Evolutionary conservation across 2,329 filamentous ascomycete species (phyloP).

Genomic region (Apiospora marii): DNA sequence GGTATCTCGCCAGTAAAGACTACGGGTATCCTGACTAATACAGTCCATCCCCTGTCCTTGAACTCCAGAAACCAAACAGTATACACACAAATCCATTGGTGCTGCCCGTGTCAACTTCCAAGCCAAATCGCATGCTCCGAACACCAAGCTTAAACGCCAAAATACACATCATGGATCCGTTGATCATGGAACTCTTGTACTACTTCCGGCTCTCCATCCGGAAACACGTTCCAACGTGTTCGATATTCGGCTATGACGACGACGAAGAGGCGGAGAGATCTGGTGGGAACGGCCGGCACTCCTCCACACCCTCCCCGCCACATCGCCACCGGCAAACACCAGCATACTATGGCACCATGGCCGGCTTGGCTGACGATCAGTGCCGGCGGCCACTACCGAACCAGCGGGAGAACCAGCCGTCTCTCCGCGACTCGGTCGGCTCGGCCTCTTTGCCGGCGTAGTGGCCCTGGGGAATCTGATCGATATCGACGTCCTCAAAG

Average conservation of each 20-base stretch:
- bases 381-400: not conserved
- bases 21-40: not conserved
- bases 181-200: not conserved
- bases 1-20: not conserved
- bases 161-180: slow-evolving; percentile 6
- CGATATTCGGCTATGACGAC: not conserved
- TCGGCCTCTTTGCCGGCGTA: not conserved
- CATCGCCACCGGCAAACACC: not conserved
- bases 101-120: not conserved
- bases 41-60: not conserved
- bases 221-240: not conserved
- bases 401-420: not conserved
- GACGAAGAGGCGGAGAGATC: not conserved
- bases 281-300: not conserved
- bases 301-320: not conserved
- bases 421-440: not conserved
- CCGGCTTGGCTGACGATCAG: not conserved
- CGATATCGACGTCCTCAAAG: not conserved
- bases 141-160: not conserved
- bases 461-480: not conserved
- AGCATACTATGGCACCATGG: not conserved
- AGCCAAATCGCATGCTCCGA: not conserved
- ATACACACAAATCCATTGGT: not conserved
- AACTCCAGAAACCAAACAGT: not conserved
- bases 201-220: slow-evolving; percentile 11